A percentile compares a stretch with the other conserved stretches of the same genome.
phyloP scores from a whole-genome alignment of 371 early-diverging fungal species.

The Choanephora cucurbitarum region DNA sequence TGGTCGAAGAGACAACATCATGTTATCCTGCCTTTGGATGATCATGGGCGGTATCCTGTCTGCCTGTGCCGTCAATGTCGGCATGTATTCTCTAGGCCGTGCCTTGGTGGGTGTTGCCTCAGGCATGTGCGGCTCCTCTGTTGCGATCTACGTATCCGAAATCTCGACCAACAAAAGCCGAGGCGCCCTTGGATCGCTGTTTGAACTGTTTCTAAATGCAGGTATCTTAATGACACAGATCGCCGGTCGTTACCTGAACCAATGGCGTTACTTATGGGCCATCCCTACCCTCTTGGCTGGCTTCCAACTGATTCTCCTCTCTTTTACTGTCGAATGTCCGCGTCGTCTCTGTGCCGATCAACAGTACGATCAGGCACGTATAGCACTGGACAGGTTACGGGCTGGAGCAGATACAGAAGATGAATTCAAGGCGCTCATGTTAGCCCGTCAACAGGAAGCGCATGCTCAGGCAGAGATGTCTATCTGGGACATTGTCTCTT shows the following conservation, averaged over 20 bases:
- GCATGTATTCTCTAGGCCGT: constrained; percentile 72
- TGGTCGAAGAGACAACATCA: constrained; percentile 43
- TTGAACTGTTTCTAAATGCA: constrained; percentile 64
- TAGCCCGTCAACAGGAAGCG: constrained; percentile 45
- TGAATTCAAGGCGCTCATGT: constrained; percentile 29
- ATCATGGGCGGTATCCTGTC: constrained; percentile 45
- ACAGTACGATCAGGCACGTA: constrained; percentile 52
- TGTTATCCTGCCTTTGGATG: constrained; percentile 39
- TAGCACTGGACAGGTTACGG: constrained; percentile 64
- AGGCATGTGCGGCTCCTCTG: constrained; percentile 65
- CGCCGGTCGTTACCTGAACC: constrained; percentile 64
- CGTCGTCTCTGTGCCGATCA: constrained; percentile 62
- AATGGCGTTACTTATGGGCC: constrained; percentile 70
- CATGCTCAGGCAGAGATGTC: constrained; percentile 28
- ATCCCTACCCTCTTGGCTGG: constrained; percentile 61
- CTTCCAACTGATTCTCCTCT: constrained; percentile 61
- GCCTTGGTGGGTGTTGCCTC: constrained; percentile 84
- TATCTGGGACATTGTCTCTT: constrained; percentile 40
- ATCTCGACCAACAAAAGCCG: constrained; percentile 75
- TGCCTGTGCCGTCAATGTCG: constrained; percentile 37
- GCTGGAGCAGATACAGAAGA: constrained; percentile 43
- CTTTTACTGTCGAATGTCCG: constrained; percentile 81
- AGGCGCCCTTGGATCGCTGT: constrained; percentile 67
- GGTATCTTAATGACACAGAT: constrained; percentile 77
- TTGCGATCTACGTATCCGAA: constrained; percentile 79